These are phyloP conservation scores for Schizophyllum commune DNA, from an alignment of 1,284 basidiomycete genomes.

Conservation along the genomic window DNA sequence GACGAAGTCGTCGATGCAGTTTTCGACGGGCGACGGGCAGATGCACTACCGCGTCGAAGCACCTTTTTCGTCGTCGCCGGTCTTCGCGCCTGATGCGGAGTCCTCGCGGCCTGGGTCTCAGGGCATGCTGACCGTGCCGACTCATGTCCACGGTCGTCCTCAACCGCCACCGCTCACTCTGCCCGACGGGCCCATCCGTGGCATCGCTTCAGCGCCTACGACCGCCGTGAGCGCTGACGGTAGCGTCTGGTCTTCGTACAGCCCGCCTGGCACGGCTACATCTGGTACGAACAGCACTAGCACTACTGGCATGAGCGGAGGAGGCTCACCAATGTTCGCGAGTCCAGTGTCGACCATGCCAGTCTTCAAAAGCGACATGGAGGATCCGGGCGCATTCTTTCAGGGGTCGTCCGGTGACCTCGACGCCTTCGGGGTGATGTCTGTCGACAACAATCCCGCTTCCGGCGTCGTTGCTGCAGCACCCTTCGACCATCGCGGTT, in stretches of 20 bases:
- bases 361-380: constrained; percentile 21
- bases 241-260: constrained; percentile 48
- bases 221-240: constrained; percentile 40
- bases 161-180: constrained; percentile 30
- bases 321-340: constrained; percentile 35
- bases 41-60: constrained; percentile 10
- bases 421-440: constrained; percentile 8
- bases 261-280: constrained; percentile 45
- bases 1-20: constrained; percentile 3
- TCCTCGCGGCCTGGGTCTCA: not conserved
- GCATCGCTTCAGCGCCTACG: constrained; percentile 32
- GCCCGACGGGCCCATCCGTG: constrained; percentile 19
- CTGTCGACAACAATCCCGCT: constrained; percentile 4
- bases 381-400: constrained; percentile 32
- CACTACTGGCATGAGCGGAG: constrained; percentile 27
- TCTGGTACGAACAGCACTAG: constrained; percentile 36
- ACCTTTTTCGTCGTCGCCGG: not conserved
- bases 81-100: not conserved
- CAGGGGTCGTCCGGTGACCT: constrained; percentile 32
- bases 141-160: constrained; percentile 23
- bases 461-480: not conserved
- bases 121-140: constrained; percentile 8
- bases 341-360: constrained; percentile 20
- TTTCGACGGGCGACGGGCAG: not conserved
- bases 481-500: not conserved